These are phyloP conservation scores for Acanthamoeba royreba DNA, from an alignment of 208 protist species.

Conservation along the genomic window DNA sequence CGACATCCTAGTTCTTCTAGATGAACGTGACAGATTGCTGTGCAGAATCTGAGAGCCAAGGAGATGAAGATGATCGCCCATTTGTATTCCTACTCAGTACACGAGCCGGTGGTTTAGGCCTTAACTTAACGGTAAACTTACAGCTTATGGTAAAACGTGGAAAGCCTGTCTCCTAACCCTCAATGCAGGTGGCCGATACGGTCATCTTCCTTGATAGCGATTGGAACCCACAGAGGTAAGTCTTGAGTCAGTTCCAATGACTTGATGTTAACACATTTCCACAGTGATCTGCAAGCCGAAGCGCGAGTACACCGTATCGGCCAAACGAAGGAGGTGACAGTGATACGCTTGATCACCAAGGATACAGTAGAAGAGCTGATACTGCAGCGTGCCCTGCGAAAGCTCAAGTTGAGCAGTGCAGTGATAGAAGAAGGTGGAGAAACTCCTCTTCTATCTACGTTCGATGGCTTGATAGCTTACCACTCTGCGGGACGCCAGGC, in stretches of 20 bases:
- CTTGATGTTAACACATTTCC: not conserved
- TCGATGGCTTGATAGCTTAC: no score
- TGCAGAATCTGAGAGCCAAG: slow-evolving; percentile 17
- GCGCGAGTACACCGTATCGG: slow-evolving; percentile 7
- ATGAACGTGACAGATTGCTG: not conserved
- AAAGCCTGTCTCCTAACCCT: not conserved
- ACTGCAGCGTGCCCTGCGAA: not conserved
- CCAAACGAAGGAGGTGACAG: slow-evolving; percentile 30
- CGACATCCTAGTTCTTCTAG: no score
- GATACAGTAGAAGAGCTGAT: slow-evolving; percentile 11
- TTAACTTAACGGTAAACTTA: slow-evolving; percentile 91
- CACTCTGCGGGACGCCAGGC: no score
- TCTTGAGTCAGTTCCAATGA: not conserved
- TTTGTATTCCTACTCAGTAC: slow-evolving; percentile 96
- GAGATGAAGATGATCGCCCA: slow-evolving; percentile 40
- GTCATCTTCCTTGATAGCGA: slow-evolving; percentile 95
- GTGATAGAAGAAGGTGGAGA: slow-evolving; percentile 19
- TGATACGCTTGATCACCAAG: slow-evolving; percentile 3
- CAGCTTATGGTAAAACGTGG: not conserved
- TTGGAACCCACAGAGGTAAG: slow-evolving; percentile 82
- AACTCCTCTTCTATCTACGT: no score
- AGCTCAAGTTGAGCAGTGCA: not conserved
- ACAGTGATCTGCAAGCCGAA: slow-evolving; percentile 3
- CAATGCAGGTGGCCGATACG: slow-evolving; percentile 87
- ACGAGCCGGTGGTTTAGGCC: slow-evolving; percentile 94